These are phyloP conservation scores for Monosporascus sp. DNA, from an alignment of 2,329 filamentous ascomycete species.

Conservation along the genomic window DNA sequence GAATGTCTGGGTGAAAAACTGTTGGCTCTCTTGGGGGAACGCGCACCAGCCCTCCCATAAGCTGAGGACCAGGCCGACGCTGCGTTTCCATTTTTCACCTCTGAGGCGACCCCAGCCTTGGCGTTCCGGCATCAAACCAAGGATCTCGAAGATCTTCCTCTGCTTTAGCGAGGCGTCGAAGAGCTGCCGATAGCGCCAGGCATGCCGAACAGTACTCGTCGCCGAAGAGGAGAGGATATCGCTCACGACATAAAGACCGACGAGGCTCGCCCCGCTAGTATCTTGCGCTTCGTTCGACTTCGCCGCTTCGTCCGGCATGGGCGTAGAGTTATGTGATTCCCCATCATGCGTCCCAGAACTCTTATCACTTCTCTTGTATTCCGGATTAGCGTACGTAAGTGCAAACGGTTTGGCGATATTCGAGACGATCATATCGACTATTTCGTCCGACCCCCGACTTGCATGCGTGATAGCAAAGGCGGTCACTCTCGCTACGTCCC, in stretches of 20 bases:
- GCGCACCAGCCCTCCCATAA: conserved; percentile 69
- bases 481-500: conserved; percentile 80
- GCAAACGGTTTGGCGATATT: conserved; percentile 77
- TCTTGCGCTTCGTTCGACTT: conserved; percentile 45
- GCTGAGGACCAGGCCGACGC: conserved; percentile 61
- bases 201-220: conserved; percentile 72
- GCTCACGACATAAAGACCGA: conserved; percentile 70
- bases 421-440: conserved; percentile 79
- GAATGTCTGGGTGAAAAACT: conserved; percentile 64
- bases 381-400: conserved; percentile 64
- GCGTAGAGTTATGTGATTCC: conserved; percentile 31
- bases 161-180: conserved; percentile 68
- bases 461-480: conserved; percentile 87
- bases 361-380: conserved; percentile 35
- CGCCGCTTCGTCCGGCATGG: conserved; percentile 34
- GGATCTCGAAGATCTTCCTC: conserved; percentile 63
- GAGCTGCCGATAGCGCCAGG: conserved; percentile 79
- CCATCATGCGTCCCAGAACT: conserved; percentile 31
- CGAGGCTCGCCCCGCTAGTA: conserved; percentile 66
- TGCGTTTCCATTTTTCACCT: conserved; percentile 79
- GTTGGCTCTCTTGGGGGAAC: conserved; percentile 70
- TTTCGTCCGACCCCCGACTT: conserved; percentile 78
- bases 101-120: conserved; percentile 75
- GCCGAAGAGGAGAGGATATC: conserved; percentile 77
- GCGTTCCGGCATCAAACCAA: conserved; percentile 68